Conservation (phyloP, 306 rosid genomes). For the Corylus americana region DNA sequence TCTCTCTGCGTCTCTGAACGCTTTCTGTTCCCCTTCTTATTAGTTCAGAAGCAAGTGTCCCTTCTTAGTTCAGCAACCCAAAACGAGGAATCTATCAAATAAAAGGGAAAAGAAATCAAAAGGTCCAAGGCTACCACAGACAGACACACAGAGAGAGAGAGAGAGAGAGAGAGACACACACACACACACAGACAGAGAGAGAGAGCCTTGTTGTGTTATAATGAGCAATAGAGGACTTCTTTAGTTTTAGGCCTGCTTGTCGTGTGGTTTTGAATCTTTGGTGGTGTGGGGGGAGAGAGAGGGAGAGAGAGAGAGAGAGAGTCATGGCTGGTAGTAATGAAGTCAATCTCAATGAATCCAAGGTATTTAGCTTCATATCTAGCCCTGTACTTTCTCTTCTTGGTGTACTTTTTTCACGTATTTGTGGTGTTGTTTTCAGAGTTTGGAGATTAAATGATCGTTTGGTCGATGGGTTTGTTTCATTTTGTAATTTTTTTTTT, state of each 20-base stretch:
- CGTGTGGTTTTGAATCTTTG: conserved; percentile 29
- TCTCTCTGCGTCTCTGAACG: conserved; percentile 32
- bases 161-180: not conserved
- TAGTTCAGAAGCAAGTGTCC: conserved; percentile 38
- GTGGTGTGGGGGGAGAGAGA: not conserved
- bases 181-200: not conserved
- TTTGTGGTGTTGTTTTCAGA: not conserved
- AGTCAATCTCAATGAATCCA: conserved; percentile 80
- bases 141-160: not conserved
- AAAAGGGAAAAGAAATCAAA: not conserved
- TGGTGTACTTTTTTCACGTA: not conserved
- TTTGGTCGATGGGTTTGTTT: conserved; percentile 12
- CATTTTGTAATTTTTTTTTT: not conserved
- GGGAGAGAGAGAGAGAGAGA: conserved; percentile 8
- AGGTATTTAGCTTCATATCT: conserved; percentile 45
- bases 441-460: conserved; percentile 17
- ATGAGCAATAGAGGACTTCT: conserved; percentile 19
- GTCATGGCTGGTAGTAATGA: conserved; percentile 68
- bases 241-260: conserved; percentile 31
- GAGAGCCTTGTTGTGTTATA: not conserved
- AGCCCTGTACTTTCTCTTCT: not conserved
- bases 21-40: conserved; percentile 25
- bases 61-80: conserved; percentile 35
- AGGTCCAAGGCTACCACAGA: not conserved
- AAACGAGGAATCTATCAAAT: conserved; percentile 53